phyloP scores from a whole-genome alignment of 2,329 filamentous ascomycete genomes.

The Fusarium mexicanum region DNA sequence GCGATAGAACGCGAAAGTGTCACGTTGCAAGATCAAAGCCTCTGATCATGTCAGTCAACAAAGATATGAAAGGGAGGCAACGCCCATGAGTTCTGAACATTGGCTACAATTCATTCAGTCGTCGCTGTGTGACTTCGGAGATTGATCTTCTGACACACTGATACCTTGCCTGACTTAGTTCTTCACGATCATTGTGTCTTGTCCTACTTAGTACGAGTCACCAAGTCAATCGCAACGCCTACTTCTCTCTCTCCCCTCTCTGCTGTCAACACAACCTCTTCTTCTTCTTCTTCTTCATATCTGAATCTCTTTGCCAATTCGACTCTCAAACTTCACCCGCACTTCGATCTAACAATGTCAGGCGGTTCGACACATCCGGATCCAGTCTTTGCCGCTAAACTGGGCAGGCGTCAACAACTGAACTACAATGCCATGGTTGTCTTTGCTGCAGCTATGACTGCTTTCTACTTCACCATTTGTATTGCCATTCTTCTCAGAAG shows the following conservation, averaged over 20 bases:
- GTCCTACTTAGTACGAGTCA: slow-evolving; percentile 27
- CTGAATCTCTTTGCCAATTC: neutral
- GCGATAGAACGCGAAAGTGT: neutral
- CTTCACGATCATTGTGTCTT: slow-evolving; percentile 27
- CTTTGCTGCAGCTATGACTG: slow-evolving; percentile 34
- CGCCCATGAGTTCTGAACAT: neutral
- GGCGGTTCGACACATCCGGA: slow-evolving; percentile 20
- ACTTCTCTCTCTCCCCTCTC: neutral
- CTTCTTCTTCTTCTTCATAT: neutral
- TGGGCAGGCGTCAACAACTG: slow-evolving; percentile 36
- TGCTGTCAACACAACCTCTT: neutral
- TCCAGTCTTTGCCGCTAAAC: slow-evolving; percentile 32
- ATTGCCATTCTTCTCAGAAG: slow-evolving; percentile 23
- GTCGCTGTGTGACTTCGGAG: slow-evolving; percentile 24
- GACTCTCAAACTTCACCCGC: neutral
- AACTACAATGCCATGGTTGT: slow-evolving; percentile 41
- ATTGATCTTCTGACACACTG: slow-evolving; percentile 22
- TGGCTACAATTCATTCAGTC: slow-evolving; percentile 11
- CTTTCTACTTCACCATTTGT: slow-evolving; percentile 21
- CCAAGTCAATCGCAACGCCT: slow-evolving; percentile 19
- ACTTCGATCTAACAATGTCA: slow-evolving; percentile 24
- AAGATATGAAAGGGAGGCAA: slow-evolving; percentile 4
- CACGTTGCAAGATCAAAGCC: neutral
- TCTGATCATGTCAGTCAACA: neutral
- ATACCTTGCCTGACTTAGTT: slow-evolving; percentile 17